A percentile compares a stretch with the other conserved stretches of the same genome.
Evolutionary conservation across 257 asterid genomes (phyloP).

Genomic region (Solanum chiquidenum): DNA sequence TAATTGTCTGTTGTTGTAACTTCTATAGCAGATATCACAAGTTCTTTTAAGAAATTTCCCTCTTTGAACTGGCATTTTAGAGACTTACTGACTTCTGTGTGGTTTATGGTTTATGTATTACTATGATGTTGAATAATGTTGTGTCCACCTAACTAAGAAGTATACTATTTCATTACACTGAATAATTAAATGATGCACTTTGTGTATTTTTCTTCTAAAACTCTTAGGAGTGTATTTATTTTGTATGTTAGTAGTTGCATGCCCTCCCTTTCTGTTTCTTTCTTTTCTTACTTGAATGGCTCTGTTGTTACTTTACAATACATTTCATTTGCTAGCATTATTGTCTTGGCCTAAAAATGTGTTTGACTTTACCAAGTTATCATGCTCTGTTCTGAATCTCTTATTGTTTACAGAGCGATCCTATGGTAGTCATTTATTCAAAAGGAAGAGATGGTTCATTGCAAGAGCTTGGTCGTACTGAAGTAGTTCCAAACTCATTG

Average conservation of each 20-base stretch:
- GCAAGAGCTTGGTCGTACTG: constrained; percentile 89
- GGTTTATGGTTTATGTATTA: neutral
- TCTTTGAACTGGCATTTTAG: neutral
- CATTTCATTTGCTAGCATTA: neutral
- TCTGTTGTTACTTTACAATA: neutral
- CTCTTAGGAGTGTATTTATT: neutral
- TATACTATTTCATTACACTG: neutral
- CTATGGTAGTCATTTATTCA: constrained; percentile 71
- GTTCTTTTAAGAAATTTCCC: neutral
- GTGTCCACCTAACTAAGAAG: neutral
- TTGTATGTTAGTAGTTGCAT: neutral
- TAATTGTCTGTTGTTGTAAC: neutral
- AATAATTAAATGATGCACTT: neutral
- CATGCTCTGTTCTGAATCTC: constrained; percentile 13
- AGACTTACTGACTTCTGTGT: neutral
- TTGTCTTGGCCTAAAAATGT: neutral
- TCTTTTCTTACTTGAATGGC: neutral
- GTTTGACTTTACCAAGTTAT: neutral
- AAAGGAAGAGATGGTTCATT: constrained; percentile 70
- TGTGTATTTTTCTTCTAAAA: neutral
- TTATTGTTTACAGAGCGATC: constrained; percentile 73
- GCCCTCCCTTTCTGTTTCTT: neutral
- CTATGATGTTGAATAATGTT: neutral
- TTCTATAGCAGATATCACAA: neutral
- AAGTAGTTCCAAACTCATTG: constrained; percentile 84